Base-by-base conservation (phyloP, 768 basidiomycete genomes). In the Lactarius vividus region DNA sequence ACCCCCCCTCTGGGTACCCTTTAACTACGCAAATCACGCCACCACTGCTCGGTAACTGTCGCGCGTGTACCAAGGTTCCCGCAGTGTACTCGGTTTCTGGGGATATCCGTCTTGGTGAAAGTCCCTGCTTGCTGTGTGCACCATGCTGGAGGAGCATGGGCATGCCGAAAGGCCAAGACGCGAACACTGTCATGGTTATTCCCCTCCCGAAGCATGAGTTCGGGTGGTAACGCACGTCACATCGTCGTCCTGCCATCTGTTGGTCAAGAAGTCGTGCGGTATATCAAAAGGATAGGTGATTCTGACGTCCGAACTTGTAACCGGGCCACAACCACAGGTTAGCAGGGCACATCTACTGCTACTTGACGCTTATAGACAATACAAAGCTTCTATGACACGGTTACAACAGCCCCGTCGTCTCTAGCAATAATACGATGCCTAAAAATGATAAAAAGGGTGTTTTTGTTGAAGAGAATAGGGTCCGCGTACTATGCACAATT, bases 91-190 rank as follows among this genome's bases (percentile, higher is more conserved):
- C 89, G 2, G 75, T 94, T 40, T 79, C 85, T 18, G 88, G 88
- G 18, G 92, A 94, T 76, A 75, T 85, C 4, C 81, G 92, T 49
- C 76, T 94, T 7, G 89, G 88, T 11, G 90, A 94, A 73, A 91
- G 85, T 71, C 92, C 91, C 23, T 91, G 87, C 73, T 64, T 89
- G 18, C 72, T 93, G 59, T 94, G 92, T 73, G 80, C 73, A 6
- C 82, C 85, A 4, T 94, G 92, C 73, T 92, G 91, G 91, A 78
- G 78, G 66, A 80, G 76, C 64, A 86, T 92, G 84, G 91, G 91
- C 13, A 75, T 77, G 65, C 79, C 85, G 0, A 72, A 75, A 46
- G 81, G 79, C 20, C 71, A 73, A 56, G 75, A 76, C 7, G 75
- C 74, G 0, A 78, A 75, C 4, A 62, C 58, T 26, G 82, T 88